These are phyloP conservation scores for Tylopilus rubrobrunneus DNA, from an alignment of 768 basidiomycete genomes.

Conservation along the genomic window DNA sequence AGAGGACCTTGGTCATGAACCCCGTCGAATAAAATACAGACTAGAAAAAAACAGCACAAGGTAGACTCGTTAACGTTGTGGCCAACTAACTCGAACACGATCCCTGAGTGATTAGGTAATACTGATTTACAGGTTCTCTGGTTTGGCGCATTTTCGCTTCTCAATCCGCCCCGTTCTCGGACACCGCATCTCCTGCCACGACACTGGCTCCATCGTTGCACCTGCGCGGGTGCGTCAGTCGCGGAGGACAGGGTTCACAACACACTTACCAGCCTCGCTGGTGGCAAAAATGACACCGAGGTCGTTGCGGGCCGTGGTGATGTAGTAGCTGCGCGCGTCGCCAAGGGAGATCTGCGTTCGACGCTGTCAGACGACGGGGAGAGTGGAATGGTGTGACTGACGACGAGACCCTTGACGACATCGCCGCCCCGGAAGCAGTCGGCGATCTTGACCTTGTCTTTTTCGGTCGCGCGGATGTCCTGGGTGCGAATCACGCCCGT, in stretches of 20 bases:
- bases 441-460: conserved; percentile 83
- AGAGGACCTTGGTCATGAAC: conserved; percentile 63
- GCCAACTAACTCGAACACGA: conserved; percentile 6
- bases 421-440: conserved; percentile 93
- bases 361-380: conserved; percentile 5
- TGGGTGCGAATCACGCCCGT: conserved; percentile 83
- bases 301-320: conserved; percentile 87
- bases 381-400: conserved; percentile 36
- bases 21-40: background rate
- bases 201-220: conserved; percentile 78
- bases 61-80: conserved; percentile 19
- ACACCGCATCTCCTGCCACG: conserved; percentile 91
- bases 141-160: conserved; percentile 84
- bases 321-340: conserved; percentile 87
- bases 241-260: background rate
- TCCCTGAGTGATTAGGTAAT: conserved; percentile 23
- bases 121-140: conserved; percentile 50
- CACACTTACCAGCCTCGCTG: conserved; percentile 69
- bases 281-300: conserved; percentile 90
- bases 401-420: conserved; percentile 82
- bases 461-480: conserved; percentile 88
- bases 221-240: conserved; percentile 39
- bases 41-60: conserved; percentile 16
- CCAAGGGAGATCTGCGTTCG: conserved; percentile 76
- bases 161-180: conserved; percentile 76